phyloP scores from a whole-genome alignment of 2,329 filamentous ascomycete genomes.

The Alternaria brassicicola region DNA sequence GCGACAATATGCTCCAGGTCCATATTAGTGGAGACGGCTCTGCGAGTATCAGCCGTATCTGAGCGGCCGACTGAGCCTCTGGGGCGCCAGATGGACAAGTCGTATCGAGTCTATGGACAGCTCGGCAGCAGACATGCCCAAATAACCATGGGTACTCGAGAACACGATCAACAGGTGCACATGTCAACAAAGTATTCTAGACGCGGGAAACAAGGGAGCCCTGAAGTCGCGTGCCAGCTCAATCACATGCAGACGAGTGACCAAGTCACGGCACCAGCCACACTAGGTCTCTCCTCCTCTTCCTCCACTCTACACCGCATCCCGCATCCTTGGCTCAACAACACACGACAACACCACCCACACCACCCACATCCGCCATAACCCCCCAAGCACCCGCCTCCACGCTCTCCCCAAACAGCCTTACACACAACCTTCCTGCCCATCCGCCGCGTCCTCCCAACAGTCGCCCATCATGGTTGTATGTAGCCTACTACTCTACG shows the following conservation, averaged over 20 bases:
- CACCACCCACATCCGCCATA: conserved; percentile 12
- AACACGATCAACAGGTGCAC: not conserved
- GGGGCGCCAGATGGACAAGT: not conserved
- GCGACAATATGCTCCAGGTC: conserved; percentile 8
- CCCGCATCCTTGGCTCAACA: conserved; percentile 20
- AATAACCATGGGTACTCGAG: not conserved
- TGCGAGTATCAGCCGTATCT: not conserved
- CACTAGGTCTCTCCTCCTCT: conserved; percentile 19
- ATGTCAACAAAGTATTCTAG: not conserved
- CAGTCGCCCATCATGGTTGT: conserved; percentile 44
- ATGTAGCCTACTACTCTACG: conserved; percentile 31
- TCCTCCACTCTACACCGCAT: conserved; percentile 27
- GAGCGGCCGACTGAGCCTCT: not conserved
- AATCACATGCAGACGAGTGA: conserved; percentile 31
- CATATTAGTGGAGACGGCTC: conserved; percentile 5
- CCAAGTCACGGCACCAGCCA: conserved; percentile 34
- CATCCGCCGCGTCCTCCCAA: conserved; percentile 6
- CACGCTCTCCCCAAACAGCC: conserved; percentile 9
- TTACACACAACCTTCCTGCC: conserved; percentile 2
- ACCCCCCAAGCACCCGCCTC: conserved; percentile 3
- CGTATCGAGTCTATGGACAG: not conserved
- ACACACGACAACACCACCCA: conserved; percentile 14
- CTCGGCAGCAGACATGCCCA: not conserved
- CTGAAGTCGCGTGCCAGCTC: conserved; percentile 14
- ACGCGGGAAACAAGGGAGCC: conserved; percentile 4